Evolutionary conservation across 2,329 filamentous ascomycete species (phyloP).

Genomic region (Aureobasidium sp.): DNA sequence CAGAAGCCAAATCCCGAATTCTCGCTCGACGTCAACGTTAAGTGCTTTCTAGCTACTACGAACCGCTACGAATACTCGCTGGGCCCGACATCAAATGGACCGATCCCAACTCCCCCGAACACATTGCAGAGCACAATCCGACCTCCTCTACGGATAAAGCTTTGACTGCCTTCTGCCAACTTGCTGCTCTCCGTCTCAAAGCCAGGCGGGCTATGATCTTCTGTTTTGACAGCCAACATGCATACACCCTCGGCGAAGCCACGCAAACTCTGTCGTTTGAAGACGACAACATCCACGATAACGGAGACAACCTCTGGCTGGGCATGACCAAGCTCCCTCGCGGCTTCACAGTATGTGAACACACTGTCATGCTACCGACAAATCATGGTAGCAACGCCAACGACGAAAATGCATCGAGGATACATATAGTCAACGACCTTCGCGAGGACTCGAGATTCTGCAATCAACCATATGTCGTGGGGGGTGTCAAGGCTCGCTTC

Average conservation of each 20-base stretch:
- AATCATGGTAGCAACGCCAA: constrained; percentile 20
- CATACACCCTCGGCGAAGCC: constrained; percentile 45
- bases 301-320: constrained; percentile 27
- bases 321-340: constrained; percentile 27
- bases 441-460: constrained; percentile 20
- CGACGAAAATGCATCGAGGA: constrained; percentile 15
- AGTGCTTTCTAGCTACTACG: constrained; percentile 19
- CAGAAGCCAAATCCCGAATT: constrained; percentile 18
- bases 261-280: constrained; percentile 33
- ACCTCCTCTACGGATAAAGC: constrained; percentile 22
- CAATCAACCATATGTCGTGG: constrained; percentile 21
- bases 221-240: constrained; percentile 39
- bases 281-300: constrained; percentile 25
- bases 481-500: constrained; percentile 16
- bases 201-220: constrained; percentile 30
- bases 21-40: constrained; percentile 17
- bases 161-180: constrained; percentile 27
- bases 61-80: constrained; percentile 16
- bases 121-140: background rate
- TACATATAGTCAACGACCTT: constrained; percentile 24
- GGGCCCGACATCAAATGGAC: constrained; percentile 11
- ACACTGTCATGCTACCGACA: constrained; percentile 14
- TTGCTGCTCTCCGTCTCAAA: constrained; percentile 28
- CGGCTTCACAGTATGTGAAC: constrained; percentile 26
- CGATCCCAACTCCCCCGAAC: constrained; percentile 10